Conservation (phyloP, 2,329 filamentous ascomycete species). For the Berkeleyomyces rouxiae region DNA sequence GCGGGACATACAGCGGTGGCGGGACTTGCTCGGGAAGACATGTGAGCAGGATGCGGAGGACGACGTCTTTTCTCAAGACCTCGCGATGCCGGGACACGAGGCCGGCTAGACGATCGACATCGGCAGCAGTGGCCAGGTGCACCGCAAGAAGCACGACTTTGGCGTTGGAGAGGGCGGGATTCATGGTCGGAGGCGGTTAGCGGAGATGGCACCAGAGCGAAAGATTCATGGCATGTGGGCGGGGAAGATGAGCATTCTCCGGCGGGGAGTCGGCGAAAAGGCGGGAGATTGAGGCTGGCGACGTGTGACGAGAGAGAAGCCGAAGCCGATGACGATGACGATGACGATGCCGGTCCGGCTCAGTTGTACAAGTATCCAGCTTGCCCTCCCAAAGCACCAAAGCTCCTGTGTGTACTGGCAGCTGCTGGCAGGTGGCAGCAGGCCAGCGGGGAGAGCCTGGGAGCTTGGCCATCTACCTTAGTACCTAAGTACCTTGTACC, state of each 20-base stretch:
- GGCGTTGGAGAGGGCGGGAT: slow-evolving; percentile 38
- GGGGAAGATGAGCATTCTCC: neutral
- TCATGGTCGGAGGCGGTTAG: slow-evolving; percentile 21
- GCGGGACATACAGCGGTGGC: slow-evolving; percentile 43
- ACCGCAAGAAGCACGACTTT: slow-evolving; percentile 59
- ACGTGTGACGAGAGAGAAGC: neutral
- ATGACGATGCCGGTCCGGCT: neutral
- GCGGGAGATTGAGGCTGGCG: neutral
- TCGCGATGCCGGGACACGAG: slow-evolving; percentile 40
- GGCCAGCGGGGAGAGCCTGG: neutral
- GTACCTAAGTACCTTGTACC: no score
- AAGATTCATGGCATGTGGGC: neutral
- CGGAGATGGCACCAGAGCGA: neutral
- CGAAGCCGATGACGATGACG: neutral
- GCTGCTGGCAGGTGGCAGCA: neutral
- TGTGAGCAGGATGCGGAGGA: slow-evolving; percentile 58
- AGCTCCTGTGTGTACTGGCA: neutral
- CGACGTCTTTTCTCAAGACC: slow-evolving; percentile 44
- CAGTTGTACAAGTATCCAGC: neutral
- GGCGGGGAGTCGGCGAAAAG: neutral
- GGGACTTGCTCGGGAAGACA: slow-evolving; percentile 57
- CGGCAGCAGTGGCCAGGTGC: slow-evolving; percentile 48
- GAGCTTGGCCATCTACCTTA: no score
- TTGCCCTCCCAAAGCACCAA: neutral
- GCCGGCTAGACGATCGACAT: slow-evolving; percentile 44